Evolutionary conservation across 768 basidiomycete species (phyloP).

Genomic region (Phylloporus rhodoxanthus): DNA sequence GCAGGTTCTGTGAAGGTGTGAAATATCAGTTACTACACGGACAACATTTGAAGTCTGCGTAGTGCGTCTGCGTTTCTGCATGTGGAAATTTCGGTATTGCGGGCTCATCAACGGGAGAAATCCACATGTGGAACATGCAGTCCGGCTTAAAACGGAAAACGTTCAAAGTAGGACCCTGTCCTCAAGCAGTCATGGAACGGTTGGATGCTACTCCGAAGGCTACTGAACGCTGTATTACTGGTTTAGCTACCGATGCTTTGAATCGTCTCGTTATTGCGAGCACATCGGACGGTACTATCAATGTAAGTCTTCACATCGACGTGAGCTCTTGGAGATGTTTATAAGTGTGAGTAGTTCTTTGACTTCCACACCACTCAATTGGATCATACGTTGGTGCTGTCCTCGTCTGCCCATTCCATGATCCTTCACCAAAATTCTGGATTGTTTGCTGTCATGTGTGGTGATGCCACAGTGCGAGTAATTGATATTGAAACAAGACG

Average conservation of each 20-base stretch:
- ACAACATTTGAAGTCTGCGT: background rate
- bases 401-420: conserved; percentile 66
- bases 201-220: conserved; percentile 35
- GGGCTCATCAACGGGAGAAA: conserved; percentile 71
- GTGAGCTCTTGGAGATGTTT: background rate
- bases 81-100: conserved; percentile 95
- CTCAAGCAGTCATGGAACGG: conserved; percentile 45
- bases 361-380: conserved; percentile 86
- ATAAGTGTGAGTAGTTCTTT: conserved; percentile 64
- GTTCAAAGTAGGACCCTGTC: conserved; percentile 63
- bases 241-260: conserved; percentile 79
- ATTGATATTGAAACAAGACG: conserved; percentile 87
- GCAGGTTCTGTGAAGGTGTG: conserved; percentile 70
- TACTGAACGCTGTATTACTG: conserved; percentile 61
- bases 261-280: conserved; percentile 77
- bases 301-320: conserved; percentile 46
- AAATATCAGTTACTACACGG: background rate
- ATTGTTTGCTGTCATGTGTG: conserved; percentile 75
- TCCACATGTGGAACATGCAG: conserved; percentile 96
- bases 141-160: conserved; percentile 80
- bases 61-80: conserved; percentile 85
- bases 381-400: conserved; percentile 58
- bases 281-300: conserved; percentile 84
- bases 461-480: conserved; percentile 80
- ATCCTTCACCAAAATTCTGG: conserved; percentile 79